Evolutionary conservation across 2,329 filamentous ascomycete species (phyloP).

Genomic region (Endocalyx cinctus): DNA sequence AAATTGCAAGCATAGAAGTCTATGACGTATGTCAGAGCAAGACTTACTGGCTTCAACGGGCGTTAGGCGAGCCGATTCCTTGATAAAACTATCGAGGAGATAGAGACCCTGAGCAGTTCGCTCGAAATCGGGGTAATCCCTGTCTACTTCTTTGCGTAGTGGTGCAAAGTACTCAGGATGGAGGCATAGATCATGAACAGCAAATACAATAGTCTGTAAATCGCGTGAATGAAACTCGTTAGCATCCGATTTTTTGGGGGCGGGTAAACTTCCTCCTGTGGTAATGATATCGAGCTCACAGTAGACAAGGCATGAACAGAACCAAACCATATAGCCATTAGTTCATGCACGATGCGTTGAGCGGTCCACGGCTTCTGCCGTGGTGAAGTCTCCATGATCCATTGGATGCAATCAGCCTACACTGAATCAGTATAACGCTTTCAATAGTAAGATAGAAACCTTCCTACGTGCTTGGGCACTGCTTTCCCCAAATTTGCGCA

Average conservation of each 20-base stretch:
- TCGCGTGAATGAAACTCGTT: no score
- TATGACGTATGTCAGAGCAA: no score
- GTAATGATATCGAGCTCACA: slow-evolving; percentile 9
- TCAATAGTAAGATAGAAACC: neutral
- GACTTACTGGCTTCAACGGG: slow-evolving; percentile 16
- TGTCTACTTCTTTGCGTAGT: slow-evolving; percentile 3
- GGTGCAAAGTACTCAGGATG: slow-evolving; percentile 14
- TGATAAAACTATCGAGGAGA: slow-evolving; percentile 22
- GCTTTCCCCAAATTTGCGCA: neutral
- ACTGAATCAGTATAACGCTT: neutral
- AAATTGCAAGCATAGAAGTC: no score
- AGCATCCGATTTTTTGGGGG: no score
- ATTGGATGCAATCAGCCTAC: slow-evolving; percentile 24
- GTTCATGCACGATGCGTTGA: slow-evolving; percentile 21
- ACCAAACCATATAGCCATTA: slow-evolving; percentile 31
- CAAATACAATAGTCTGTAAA: slow-evolving; percentile 16
- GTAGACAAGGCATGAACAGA: slow-evolving; percentile 24
- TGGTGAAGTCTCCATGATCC: slow-evolving; percentile 28
- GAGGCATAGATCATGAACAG: slow-evolving; percentile 13
- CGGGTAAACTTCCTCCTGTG: neutral
- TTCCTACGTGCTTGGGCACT: slow-evolving; percentile 5
- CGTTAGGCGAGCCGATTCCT: slow-evolving; percentile 18
- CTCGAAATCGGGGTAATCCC: slow-evolving; percentile 2
- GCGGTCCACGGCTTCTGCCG: slow-evolving; percentile 19
- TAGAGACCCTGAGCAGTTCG: slow-evolving; percentile 6